Conservation (phyloP, 257 asterid species). For the Solanum megistacrolobum region DNA sequence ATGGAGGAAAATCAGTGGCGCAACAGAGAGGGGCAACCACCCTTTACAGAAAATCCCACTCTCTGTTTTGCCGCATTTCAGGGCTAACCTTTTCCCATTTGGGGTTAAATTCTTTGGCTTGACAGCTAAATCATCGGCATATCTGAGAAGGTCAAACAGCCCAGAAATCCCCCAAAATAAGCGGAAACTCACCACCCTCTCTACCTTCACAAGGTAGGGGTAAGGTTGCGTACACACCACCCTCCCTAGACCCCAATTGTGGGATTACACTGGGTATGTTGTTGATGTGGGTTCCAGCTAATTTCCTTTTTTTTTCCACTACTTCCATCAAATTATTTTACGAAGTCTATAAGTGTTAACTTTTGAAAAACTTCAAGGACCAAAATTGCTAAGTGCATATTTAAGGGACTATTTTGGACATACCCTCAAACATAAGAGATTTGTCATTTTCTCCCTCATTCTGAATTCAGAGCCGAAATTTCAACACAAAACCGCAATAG, state of each 20-base stretch:
- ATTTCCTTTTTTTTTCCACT: background rate
- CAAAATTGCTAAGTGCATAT: background rate
- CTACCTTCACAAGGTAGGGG: background rate
- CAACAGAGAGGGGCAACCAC: background rate
- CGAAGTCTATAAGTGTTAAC: background rate
- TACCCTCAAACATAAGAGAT: background rate
- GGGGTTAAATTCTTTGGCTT: background rate
- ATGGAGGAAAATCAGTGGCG: constrained; percentile 10
- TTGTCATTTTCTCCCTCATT: background rate
- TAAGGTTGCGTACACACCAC: background rate
- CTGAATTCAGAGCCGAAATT: background rate
- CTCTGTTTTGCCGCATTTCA: background rate
- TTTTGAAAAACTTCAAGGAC: background rate
- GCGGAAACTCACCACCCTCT: background rate
- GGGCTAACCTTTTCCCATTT: background rate
- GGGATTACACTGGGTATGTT: background rate
- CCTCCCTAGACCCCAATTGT: background rate
- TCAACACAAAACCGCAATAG: background rate
- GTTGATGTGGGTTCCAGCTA: background rate
- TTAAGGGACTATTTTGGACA: background rate
- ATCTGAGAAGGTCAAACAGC: background rate
- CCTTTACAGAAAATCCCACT: constrained; percentile 19
- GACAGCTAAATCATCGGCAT: background rate
- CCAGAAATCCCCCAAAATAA: background rate
- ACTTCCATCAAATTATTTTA: background rate